Base-by-base conservation (phyloP, 2,329 filamentous ascomycete genomes). In the Graphiopsis chlorocephala region DNA sequence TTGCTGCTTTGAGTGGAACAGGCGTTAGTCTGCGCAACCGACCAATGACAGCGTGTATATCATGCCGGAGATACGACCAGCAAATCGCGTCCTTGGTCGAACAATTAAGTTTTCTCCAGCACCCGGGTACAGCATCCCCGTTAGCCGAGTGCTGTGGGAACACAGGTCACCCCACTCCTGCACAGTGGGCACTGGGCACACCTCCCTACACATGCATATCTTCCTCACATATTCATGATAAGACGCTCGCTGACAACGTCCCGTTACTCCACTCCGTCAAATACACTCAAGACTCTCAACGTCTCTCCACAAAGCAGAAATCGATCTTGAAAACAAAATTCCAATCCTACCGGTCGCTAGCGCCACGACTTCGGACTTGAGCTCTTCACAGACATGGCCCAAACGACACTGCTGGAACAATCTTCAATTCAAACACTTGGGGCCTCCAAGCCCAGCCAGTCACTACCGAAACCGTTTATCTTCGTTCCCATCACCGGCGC, bases 401-500 rank as follows among this genome's bases (percentile, higher is more conserved):
- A 52, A 26, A 61, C 45, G 42, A 47, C 42, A 6, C 6, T 50
- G 14, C 12, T 48, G 15, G 58, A 50, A 29, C 20, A 38, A 10
- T 20, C 25, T n/a, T 29, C 58, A 8, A 5, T 17, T 6, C 31
- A 26, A 42, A 29, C 23, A 8, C 14, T 53, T 28, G 50, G 57
- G 25, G 25, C 20, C 17, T 48, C 57, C 14, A 53, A 31, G 38
- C 35, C 57, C 11, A 52, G 58, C 14, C 60, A 63, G 31, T 45
- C 52, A 15, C 48, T 63, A 6, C 60, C 60, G 17, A 64, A 70
- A 20, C 65, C 68, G 4, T 68, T 70, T 25, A 52, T 66, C 25
- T 70, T 70, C 47, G 68, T 70, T 14, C 68, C 67, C 7, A 66
- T 68, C 28, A 65, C 65, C 5, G 58, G 53, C 14, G 35, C 38